Evolutionary conservation across 108 stramenopile species (phyloP).

Genomic region (Skeletonema grethae): DNA sequence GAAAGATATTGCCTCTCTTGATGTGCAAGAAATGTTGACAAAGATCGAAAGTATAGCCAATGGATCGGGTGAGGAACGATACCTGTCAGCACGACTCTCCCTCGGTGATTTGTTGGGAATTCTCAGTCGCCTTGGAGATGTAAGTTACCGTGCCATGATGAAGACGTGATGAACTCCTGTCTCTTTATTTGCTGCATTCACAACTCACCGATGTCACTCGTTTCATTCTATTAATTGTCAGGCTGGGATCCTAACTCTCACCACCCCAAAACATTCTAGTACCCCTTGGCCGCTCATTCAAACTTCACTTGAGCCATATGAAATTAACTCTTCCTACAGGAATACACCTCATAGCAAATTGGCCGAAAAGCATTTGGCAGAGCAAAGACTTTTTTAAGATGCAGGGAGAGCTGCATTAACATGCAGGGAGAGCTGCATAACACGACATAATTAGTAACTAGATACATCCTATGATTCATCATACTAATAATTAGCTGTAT

Average conservation of each 20-base stretch:
- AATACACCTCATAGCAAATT: conserved; percentile 52
- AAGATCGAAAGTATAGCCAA: conserved; percentile 81
- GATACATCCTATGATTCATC: too few relatives aligned
- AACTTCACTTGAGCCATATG: conserved; percentile 54
- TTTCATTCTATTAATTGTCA: conserved; percentile 12
- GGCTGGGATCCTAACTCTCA: conserved; percentile 52
- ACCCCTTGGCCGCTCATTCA: conserved; percentile 66
- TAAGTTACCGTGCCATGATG: conserved; percentile 13
- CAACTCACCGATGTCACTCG: background rate
- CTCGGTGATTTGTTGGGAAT: conserved; percentile 58
- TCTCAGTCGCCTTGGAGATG: conserved; percentile 59
- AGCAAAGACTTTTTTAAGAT: conserved; percentile 23
- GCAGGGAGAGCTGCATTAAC: background rate
- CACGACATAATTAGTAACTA: too few relatives aligned
- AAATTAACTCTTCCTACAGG: conserved; percentile 59
- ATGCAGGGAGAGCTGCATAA: background rate
- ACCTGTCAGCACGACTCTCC: conserved; percentile 61
- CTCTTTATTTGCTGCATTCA: background rate
- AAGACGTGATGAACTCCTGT: background rate
- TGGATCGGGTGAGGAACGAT: conserved; percentile 60
- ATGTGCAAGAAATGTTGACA: conserved; percentile 65
- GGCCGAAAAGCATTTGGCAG: conserved; percentile 56
- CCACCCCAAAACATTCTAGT: conserved; percentile 40
- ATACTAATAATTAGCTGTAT: background rate
- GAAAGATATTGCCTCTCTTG: conserved; percentile 59